Conservation (phyloP, 1,284 basidiomycete species). For the Melampsora larici-populina region DNA sequence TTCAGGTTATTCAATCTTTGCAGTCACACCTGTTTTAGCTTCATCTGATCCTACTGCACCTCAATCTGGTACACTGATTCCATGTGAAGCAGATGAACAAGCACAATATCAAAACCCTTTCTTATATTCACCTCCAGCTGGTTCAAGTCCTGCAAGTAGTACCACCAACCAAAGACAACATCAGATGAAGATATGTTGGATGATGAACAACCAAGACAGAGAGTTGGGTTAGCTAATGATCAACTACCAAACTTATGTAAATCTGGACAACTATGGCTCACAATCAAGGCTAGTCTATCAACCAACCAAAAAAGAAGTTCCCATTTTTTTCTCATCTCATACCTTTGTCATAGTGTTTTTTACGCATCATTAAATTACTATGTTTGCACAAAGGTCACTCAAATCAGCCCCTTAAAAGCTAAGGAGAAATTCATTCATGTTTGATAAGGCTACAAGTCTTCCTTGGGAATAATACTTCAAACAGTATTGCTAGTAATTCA, state of each 20-base stretch:
- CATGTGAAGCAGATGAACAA: slow-evolving; percentile 35
- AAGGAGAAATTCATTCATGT: too few relatives aligned
- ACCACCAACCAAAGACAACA: slow-evolving; percentile 6
- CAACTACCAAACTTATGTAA: neutral
- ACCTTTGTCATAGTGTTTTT: too few relatives aligned
- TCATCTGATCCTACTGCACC: slow-evolving; percentile 20
- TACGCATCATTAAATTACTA: too few relatives aligned
- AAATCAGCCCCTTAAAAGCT: too few relatives aligned
- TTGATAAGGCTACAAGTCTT: too few relatives aligned
- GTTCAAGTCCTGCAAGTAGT: neutral
- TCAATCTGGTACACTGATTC: neutral
- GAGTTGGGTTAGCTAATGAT: neutral
- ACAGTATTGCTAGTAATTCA: too few relatives aligned
- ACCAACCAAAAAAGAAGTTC: neutral
- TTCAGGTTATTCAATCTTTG: slow-evolving; percentile 41
- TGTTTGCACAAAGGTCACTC: too few relatives aligned
- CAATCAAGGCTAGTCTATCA: slow-evolving; percentile 31
- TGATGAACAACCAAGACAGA: slow-evolving; percentile 9
- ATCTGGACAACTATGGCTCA: slow-evolving; percentile 23
- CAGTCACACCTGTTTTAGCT: slow-evolving; percentile 15
- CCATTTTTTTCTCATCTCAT: too few relatives aligned
- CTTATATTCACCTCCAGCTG: neutral
- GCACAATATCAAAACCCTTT: slow-evolving; percentile 2
- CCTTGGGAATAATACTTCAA: too few relatives aligned
- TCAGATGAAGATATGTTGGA: slow-evolving; percentile 2